Conservation (phyloP, 164 flowering plant genomes). For the Umbilicus rupestris region DNA sequence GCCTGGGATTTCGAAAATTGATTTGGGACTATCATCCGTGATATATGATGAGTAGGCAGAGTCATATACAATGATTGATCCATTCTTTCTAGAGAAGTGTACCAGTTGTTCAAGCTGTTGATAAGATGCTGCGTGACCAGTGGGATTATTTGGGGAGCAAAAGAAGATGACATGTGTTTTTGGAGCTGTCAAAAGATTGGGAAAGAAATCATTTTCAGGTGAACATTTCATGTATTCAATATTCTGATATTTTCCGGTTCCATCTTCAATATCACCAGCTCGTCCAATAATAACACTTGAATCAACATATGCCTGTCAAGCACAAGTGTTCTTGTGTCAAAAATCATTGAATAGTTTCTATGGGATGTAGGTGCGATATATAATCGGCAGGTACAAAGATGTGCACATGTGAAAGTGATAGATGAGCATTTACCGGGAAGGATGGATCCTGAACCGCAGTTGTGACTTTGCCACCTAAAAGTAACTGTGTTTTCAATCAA, state of each 20-base stretch:
- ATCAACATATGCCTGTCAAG: slow-evolving; percentile 67
- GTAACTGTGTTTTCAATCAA: slow-evolving; percentile 37
- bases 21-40: slow-evolving; percentile 60
- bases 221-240: slow-evolving; percentile 70
- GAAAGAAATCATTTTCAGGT: slow-evolving; percentile 60
- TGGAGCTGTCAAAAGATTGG: slow-evolving; percentile 39
- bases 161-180: slow-evolving; percentile 73
- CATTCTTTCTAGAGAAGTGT: slow-evolving; percentile 57
- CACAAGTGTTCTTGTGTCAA: background rate
- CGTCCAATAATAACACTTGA: slow-evolving; percentile 74
- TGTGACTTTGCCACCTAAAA: slow-evolving; percentile 58
- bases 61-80: slow-evolving; percentile 72
- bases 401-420: background rate
- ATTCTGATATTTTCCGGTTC: slow-evolving; percentile 39
- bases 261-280: slow-evolving; percentile 36
- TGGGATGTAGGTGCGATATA: background rate
- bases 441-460: slow-evolving; percentile 87
- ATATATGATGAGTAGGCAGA: slow-evolving; percentile 72
- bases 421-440: slow-evolving; percentile 50
- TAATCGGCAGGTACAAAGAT: background rate
- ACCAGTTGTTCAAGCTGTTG: slow-evolving; percentile 65
- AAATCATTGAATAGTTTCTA: background rate
- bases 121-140: slow-evolving; percentile 67
- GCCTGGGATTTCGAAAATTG: slow-evolving; percentile 76
- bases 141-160: slow-evolving; percentile 92